A percentile compares a stretch with the other conserved stretches of the same genome.
Conservation (phyloP, 441 rosid genomes). For the Melastoma candidum region DNA sequence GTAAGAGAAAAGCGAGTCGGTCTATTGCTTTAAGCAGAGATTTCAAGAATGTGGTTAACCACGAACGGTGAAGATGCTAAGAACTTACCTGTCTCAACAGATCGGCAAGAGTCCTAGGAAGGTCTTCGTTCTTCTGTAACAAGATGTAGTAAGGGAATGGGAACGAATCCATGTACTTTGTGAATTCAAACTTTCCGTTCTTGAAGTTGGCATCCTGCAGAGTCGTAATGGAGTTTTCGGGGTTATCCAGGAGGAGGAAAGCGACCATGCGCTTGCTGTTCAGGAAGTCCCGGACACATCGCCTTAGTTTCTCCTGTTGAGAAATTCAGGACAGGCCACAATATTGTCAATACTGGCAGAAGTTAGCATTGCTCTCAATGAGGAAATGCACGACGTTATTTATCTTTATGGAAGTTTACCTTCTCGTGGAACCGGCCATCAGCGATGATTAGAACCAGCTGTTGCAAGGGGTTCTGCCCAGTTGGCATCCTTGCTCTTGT, state of each 20-base stretch:
- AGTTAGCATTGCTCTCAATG: not conserved
- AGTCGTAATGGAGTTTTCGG: slow-evolving; percentile 50
- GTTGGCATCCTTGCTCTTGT: slow-evolving; percentile 64
- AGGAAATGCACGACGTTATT: not conserved
- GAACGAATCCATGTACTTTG: slow-evolving; percentile 74
- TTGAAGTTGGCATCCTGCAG: slow-evolving; percentile 47
- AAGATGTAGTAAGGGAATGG: slow-evolving; percentile 89
- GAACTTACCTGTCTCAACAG: slow-evolving; percentile 78
- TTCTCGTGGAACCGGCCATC: slow-evolving; percentile 95
- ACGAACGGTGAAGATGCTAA: not conserved
- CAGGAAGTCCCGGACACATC: slow-evolving; percentile 63
- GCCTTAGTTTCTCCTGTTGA: slow-evolving; percentile 57
- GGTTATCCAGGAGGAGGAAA: slow-evolving; percentile 72
- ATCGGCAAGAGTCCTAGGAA: slow-evolving; percentile 86
- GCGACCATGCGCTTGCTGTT: slow-evolving; percentile 92
- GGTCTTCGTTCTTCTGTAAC: slow-evolving; percentile 71
- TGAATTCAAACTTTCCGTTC: slow-evolving; percentile 29
- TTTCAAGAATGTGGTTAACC: too few species aligned
- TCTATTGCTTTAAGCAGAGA: not conserved
- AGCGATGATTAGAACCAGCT: slow-evolving; percentile 86
- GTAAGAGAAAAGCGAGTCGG: not conserved
- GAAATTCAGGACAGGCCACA: not conserved
- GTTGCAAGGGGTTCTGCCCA: slow-evolving; percentile 91
- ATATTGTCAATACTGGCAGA: not conserved
- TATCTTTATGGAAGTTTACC: slow-evolving; percentile 23